Conservation (phyloP, 768 basidiomycete genomes). For the Coprinopsis cinerea region DNA sequence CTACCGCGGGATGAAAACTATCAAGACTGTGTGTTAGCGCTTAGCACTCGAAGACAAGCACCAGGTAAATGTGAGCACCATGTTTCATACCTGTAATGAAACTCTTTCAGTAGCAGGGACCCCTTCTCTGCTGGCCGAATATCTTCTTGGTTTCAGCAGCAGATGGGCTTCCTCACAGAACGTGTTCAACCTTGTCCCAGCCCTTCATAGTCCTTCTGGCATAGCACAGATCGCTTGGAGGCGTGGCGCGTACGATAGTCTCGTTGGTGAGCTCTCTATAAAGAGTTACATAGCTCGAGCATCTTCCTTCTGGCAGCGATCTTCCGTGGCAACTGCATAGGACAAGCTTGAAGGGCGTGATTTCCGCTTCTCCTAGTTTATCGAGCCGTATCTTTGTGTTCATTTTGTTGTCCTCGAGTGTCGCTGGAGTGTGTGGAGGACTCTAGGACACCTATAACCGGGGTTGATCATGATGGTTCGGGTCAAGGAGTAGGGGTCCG, state of each 20-base stretch:
- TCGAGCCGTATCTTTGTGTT: too few relatives aligned
- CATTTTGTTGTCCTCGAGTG: too few relatives aligned
- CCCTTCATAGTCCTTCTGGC: constrained; percentile 69
- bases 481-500: too few relatives aligned
- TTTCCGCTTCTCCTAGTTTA: too few relatives aligned
- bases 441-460: too few relatives aligned
- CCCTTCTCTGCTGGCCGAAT: constrained; percentile 46
- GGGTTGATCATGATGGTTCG: too few relatives aligned
- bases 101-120: constrained; percentile 52
- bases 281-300: too few relatives aligned
- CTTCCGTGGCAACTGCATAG: too few relatives aligned
- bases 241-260: too few relatives aligned
- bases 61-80: neutral
- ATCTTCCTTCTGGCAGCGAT: too few relatives aligned
- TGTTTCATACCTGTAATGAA: constrained; percentile 9
- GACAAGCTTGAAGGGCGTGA: too few relatives aligned
- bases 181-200: constrained; percentile 59
- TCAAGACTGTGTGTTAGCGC: neutral
- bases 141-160: constrained; percentile 47
- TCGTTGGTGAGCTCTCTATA: constrained; percentile 40
- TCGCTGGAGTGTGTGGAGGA: too few relatives aligned
- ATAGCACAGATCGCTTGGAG: constrained; percentile 55
- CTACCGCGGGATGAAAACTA: constrained; percentile 57
- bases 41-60: neutral
- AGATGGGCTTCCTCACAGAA: constrained; percentile 60